A percentile compares a stretch with the other conserved stretches of the same genome.
Conservation (phyloP, 164 flowering plant genomes). For the Vitis rotundifolia region DNA sequence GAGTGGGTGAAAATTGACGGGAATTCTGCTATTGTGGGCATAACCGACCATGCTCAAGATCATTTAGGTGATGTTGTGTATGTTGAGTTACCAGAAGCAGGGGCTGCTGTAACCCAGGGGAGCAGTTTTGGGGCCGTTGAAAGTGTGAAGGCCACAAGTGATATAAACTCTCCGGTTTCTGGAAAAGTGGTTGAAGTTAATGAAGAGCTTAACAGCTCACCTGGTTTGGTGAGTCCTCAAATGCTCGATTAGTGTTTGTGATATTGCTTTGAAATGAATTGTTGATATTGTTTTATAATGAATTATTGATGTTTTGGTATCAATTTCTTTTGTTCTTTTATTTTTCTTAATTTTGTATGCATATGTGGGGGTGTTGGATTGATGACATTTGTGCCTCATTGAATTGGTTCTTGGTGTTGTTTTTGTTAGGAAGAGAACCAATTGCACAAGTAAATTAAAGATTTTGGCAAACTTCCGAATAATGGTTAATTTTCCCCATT, state of each 20-base stretch:
- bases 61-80: constrained; percentile 96
- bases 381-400: no score
- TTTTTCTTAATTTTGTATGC: no score
- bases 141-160: constrained; percentile 98
- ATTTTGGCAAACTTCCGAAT: no score
- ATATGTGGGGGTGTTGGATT: no score
- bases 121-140: constrained; percentile 90
- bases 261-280: background rate
- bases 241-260: background rate
- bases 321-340: no score
- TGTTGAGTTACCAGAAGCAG: constrained; percentile 93
- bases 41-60: constrained; percentile 86
- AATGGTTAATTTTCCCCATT: no score
- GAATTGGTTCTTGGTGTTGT: no score
- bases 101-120: constrained; percentile 64
- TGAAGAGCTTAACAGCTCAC: constrained; percentile 62
- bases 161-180: constrained; percentile 84
- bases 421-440: no score
- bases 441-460: no score
- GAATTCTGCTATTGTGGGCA: constrained; percentile 58
- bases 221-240: constrained; percentile 71
- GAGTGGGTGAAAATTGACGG: constrained; percentile 79
- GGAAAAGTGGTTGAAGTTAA: constrained; percentile 89
- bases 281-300: background rate
- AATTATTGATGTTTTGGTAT: background rate